Conservation (phyloP, 805 yeast genomes). For the Lachancea thermotolerans region DNA sequence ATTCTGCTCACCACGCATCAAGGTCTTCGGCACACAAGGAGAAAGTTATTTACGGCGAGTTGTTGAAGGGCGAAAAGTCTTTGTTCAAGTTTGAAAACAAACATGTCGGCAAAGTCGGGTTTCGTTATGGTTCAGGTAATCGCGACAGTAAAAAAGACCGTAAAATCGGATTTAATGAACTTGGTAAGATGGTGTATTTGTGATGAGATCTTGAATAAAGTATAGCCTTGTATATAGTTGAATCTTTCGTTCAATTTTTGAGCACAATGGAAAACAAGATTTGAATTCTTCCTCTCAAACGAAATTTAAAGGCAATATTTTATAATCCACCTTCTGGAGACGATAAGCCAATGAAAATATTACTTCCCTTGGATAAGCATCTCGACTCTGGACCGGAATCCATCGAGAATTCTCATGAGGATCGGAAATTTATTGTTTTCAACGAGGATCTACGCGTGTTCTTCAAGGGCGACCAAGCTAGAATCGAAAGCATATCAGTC, state of each 20-base stretch:
- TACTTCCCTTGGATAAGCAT: conserved; percentile 4
- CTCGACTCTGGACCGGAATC: conserved; percentile 2
- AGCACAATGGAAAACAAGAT: too few species aligned
- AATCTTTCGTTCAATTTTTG: not conserved
- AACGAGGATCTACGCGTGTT: conserved; percentile 25
- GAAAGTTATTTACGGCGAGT: conserved; percentile 47
- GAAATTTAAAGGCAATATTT: not conserved
- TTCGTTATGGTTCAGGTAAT: conserved; percentile 82
- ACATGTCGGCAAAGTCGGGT: conserved; percentile 79
- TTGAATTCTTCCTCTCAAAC: not conserved
- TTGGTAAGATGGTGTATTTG: conserved; percentile 46
- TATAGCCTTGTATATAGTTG: conserved; percentile 1
- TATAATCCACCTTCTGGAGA: not conserved
- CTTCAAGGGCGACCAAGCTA: conserved; percentile 5
- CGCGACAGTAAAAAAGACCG: conserved; percentile 88
- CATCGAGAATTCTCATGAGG: conserved; percentile 13
- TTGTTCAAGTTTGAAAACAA: conserved; percentile 71
- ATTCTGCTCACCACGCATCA: conserved; percentile 32
- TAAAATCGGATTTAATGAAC: conserved; percentile 59
- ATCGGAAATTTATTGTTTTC: conserved; percentile 24
- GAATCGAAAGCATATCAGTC: conserved; percentile 12
- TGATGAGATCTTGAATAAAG: conserved; percentile 7
- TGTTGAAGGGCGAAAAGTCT: conserved; percentile 61
- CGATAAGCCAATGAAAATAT: not conserved
- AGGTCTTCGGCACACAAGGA: conserved; percentile 26